phyloP scores from a whole-genome alignment of 73 alveolate genomes.

The Stentor coeruleus region DNA sequence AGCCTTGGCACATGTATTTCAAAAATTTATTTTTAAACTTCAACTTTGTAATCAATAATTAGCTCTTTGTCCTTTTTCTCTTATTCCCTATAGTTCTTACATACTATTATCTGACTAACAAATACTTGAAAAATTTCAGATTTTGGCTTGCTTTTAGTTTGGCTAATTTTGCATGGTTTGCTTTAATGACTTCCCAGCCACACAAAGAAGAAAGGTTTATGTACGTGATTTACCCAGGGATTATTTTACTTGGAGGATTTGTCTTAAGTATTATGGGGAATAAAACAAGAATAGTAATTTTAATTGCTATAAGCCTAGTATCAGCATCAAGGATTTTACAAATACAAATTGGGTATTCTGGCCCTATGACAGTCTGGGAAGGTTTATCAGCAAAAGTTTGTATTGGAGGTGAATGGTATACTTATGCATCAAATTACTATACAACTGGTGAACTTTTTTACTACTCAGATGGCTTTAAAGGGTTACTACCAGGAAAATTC shows the following conservation, averaged over 20 bases:
- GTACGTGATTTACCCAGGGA: conserved; percentile 28
- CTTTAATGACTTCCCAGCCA: conserved; percentile 23
- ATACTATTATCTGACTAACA: background rate
- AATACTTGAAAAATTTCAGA: background rate
- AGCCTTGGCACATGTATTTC: conserved; percentile 28
- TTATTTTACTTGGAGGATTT: background rate
- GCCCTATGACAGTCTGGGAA: conserved; percentile 26
- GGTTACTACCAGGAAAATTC: conserved; percentile 29
- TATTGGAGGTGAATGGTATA: conserved; percentile 33
- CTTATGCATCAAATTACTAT: conserved; percentile 27
- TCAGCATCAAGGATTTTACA: background rate
- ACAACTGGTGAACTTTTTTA: background rate
- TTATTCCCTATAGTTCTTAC: conserved; percentile 1
- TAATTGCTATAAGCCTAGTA: background rate
- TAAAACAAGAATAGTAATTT: background rate
- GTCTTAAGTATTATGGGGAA: background rate
- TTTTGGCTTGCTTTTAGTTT: conserved; percentile 21
- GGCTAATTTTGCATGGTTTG: background rate
- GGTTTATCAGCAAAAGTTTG: conserved; percentile 18
- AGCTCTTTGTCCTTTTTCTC: conserved; percentile 8
- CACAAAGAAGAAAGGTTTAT: conserved; percentile 33
- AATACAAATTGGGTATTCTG: background rate
- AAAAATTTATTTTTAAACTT: conserved; percentile 22
- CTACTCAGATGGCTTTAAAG: conserved; percentile 13
- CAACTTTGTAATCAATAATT: background rate